A percentile compares a stretch with the other conserved stretches of the same genome.
Conservation (phyloP, 768 basidiomycete species). For the Tephrocybe sp. region DNA sequence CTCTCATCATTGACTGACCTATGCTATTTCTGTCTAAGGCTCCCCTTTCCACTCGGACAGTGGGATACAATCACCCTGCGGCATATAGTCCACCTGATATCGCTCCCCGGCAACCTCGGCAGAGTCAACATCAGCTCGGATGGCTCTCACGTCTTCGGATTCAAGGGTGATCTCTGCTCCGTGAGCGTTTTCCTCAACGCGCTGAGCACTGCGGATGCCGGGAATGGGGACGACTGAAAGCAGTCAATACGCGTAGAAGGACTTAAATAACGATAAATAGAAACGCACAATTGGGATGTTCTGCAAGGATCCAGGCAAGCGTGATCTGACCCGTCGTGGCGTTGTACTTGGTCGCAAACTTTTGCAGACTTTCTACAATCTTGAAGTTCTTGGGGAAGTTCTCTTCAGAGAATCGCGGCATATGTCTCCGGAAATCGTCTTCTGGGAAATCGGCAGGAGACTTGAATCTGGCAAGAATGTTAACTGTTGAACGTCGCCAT, state of each 20-base stretch:
- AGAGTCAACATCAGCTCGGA: conserved; percentile 17
- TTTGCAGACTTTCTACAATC: conserved; percentile 32
- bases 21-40: too few relatives aligned
- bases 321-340: conserved; percentile 42
- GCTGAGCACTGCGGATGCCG: conserved; percentile 15
- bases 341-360: conserved; percentile 31
- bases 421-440: conserved; percentile 32
- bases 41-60: conserved; percentile 18
- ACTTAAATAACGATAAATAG: not conserved
- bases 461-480: conserved; percentile 22
- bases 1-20: too few relatives aligned
- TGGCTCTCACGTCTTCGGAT: conserved; percentile 20
- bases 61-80: conserved; percentile 21
- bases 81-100: conserved; percentile 16
- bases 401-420: conserved; percentile 37
- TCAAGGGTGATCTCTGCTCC: conserved; percentile 17
- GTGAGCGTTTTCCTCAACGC: conserved; percentile 24
- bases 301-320: conserved; percentile 45
- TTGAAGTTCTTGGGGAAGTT: conserved; percentile 43
- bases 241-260: not conserved
- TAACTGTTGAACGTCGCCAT: not conserved
- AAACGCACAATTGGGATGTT: conserved; percentile 15
- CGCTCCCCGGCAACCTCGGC: conserved; percentile 22
- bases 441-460: conserved; percentile 39
- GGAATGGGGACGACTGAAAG: conserved; percentile 25